Conservation (phyloP, 345 rosid species). For the Acer saccharum region DNA sequence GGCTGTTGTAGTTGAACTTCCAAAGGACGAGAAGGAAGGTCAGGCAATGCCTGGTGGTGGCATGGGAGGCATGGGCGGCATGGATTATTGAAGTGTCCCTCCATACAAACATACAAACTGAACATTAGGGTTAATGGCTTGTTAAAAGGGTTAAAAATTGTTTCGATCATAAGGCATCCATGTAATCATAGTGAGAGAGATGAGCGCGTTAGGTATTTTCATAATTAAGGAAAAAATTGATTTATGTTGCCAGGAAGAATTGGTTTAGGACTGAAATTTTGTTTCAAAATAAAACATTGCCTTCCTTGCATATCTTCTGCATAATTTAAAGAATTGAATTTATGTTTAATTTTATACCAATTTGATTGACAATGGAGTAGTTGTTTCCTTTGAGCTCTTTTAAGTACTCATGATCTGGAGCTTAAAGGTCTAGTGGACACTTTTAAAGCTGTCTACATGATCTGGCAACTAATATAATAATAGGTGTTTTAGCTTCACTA, state of each 20-base stretch:
- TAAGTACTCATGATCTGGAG: no score
- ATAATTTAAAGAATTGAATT: neutral
- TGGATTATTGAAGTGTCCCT: slow-evolving; percentile 60
- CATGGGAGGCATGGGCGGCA: slow-evolving; percentile 77
- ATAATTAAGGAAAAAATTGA: neutral
- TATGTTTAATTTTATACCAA: neutral
- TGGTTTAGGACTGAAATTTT: slow-evolving; percentile 3
- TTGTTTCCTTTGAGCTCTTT: no score
- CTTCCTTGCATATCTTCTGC: neutral
- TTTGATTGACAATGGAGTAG: neutral
- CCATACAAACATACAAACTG: neutral
- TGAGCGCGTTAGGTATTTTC: slow-evolving; percentile 13
- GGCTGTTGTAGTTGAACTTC: slow-evolving; percentile 82
- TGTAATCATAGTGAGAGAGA: slow-evolving; percentile 30
- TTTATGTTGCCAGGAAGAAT: neutral
- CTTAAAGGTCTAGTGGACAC: no score
- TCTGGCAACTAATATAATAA: no score
- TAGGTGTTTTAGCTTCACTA: no score
- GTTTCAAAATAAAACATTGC: neutral
- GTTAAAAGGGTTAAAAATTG: neutral
- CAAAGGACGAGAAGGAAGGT: slow-evolving; percentile 72
- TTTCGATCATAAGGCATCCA: slow-evolving; percentile 15
- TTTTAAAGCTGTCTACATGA: no score
- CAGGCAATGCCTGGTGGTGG: slow-evolving; percentile 58
- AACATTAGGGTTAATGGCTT: slow-evolving; percentile 12